Base-by-base conservation (phyloP, 192 early-diverging fungal species). In the Umbelopsis sp. region DNA sequence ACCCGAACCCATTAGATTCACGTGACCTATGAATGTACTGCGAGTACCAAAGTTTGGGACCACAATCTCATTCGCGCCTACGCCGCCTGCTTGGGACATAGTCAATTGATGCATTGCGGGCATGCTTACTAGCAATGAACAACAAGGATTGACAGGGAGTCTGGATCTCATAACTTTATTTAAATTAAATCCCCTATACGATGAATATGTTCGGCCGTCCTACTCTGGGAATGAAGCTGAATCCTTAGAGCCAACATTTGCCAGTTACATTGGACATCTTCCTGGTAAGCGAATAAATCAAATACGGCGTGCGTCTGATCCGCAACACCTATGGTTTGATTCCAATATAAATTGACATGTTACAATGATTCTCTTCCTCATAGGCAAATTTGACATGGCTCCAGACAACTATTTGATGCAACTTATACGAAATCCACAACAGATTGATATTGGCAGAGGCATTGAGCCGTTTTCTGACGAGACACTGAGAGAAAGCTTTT, bases 81-180 rank as follows among this genome's bases (percentile, higher is more conserved):
- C 43, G 43, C 12, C 12, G 47, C n/a, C 47, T 49, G 16, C 38
- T 41, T 41, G 38, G 38, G 38, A 41, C 38, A 41, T 11, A 49
- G 47, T 49, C 47, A 17, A 49, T 49, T 21, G n/a, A 49, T 49
- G 47, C 47, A 49, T 49, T 49, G 47, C 56, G 32, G 56, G 56
- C 31, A 62, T 62, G 56, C 56, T 62, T 34, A 32, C 56, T 62
- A 34, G 56, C 31, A 62, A 62, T 62, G 56, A 32, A 34, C 56
- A 62, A 69, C 53, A 32, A 25, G 38, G 41, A 51, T 47, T 83
- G 45, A 79, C 76, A 21, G 82, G 79, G 44, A 76, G 71, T 36
- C 72, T 70, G 11, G 82, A 83, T 67, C 73, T 83, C 10, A 44
- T 83, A 1, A 75, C 73, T 20, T 75, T 73, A 22, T 81, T 70